Base-by-base conservation (phyloP, 257 asterid genomes). In the Fraxinus cuspidata region DNA sequence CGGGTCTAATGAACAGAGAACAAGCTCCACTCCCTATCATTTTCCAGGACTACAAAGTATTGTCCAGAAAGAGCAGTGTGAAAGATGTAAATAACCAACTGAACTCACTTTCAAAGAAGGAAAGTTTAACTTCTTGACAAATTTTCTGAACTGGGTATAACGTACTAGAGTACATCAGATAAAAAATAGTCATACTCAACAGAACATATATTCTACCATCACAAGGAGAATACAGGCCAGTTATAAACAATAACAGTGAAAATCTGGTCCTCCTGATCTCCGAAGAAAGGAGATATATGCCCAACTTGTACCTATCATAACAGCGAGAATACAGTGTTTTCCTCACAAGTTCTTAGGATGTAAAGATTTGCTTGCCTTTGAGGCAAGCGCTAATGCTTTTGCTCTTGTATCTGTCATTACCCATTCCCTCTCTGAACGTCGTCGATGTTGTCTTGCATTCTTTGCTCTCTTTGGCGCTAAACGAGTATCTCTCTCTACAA, bases 381-480 rank as follows among this genome's bases (percentile, higher is more conserved):
- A 90, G 78, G 99, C 98, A 68, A 91, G 97, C 19, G 89, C 94
- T 58, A 92, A 34, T 21, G 99, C 96, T 82, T 93, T 93, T 11
- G 92, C 97, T 77, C 90, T 87, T 13, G 87, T 31, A 83, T 88
- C 88, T 84, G 53, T 86, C 85, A 56, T 90, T 16, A 91, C 85
- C 87, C 91, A 75, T 74, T 93, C 94, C 89, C 87, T 92, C 83
- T 87, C 94, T 18, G 98, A 96, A 35, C 99, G 96, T 51, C 98
- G 83, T 74, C 90, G 95, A 77, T 82, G 96, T 76, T 95, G 99
- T 87, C 99, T 87, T 4, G 94, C 96, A 25, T 95, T 95, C 84
- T 95, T 95, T 3, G 99, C 99, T 40, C 99, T 90, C 86, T 95
- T 95, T 63, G 99, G 97, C 5, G 99, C 99, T 79, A 95, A 82